Conservation (phyloP, 306 rosid genomes). For the Coriaria nepalensis region DNA sequence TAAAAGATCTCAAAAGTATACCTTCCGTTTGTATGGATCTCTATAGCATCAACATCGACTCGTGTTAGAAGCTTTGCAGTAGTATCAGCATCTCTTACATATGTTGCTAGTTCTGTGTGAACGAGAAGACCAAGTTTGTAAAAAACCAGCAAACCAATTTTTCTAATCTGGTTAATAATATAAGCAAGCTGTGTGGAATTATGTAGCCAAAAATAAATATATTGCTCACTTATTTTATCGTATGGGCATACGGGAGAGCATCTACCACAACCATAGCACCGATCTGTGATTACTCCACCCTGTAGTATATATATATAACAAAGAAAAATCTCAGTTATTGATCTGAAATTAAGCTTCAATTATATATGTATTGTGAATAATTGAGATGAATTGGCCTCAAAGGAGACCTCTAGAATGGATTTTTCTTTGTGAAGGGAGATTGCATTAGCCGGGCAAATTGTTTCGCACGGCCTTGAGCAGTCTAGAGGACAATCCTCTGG, state of each 20-base stretch:
- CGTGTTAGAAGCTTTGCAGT: conserved; percentile 51
- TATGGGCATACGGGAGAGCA: conserved; percentile 93
- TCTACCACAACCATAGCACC: conserved; percentile 94
- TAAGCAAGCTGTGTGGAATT: not conserved
- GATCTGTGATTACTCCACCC: conserved; percentile 82
- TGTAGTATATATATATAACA: conserved; percentile 19
- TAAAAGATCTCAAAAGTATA: conserved; percentile 21
- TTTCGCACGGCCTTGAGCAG: conserved; percentile 70
- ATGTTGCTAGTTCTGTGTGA: conserved; percentile 54
- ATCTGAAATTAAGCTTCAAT: too few relatives aligned
- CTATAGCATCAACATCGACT: conserved; percentile 65
- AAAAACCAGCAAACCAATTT: too few relatives aligned
- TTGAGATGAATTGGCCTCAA: conserved; percentile 14
- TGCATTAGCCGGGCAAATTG: conserved; percentile 86
- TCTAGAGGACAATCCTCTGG: conserved; percentile 78
- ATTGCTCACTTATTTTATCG: conserved; percentile 61
- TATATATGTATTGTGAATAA: too few relatives aligned
- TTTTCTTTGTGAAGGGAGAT: conserved; percentile 34
- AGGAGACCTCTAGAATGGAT: conserved; percentile 20
- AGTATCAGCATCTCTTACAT: conserved; percentile 51
- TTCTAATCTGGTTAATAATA: too few relatives aligned
- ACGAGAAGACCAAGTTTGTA: too few relatives aligned
- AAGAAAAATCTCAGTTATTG: conserved; percentile 1
- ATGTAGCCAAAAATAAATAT: not conserved
- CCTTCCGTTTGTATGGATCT: conserved; percentile 91